These are phyloP conservation scores for Penicillium ucsense DNA, from an alignment of 495 filamentous ascomycete genomes.

Conservation along the genomic window DNA sequence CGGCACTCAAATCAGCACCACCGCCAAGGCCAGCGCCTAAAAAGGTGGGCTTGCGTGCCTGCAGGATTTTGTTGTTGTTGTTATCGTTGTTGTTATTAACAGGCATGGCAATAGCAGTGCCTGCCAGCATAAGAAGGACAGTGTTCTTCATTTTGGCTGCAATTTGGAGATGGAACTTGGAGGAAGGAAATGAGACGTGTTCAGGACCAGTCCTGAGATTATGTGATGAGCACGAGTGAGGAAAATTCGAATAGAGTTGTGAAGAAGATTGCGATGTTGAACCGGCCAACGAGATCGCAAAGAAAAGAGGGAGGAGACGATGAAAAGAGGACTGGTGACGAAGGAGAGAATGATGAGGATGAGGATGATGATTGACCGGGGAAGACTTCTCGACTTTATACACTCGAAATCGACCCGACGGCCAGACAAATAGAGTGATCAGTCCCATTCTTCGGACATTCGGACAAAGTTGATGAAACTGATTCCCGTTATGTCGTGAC, in stretches of 20 bases:
- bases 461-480: no score
- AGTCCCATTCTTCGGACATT: no score
- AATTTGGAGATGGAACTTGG: constrained; percentile 1
- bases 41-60: constrained; percentile 9
- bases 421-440: no score
- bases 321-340: constrained; percentile 3
- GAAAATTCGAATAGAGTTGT: not conserved
- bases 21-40: not conserved
- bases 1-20: not conserved
- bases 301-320: not conserved
- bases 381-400: constrained; percentile 7
- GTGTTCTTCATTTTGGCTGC: constrained; percentile 10
- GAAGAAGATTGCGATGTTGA: constrained; percentile 5
- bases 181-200: not conserved
- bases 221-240: no score
- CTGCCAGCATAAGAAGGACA: constrained; percentile 8
- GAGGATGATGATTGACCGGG: not conserved
- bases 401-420: not conserved
- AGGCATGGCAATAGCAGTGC: constrained; percentile 9
- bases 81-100: not conserved
- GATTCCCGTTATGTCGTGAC: no score
- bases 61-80: constrained; percentile 2
- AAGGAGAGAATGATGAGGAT: not conserved
- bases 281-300: constrained; percentile 5
- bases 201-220: no score